Evolutionary conservation across 2,329 filamentous ascomycete genomes (phyloP), one percentile per base, ranked within the genome.

Genomic region (Aspergillus sp.): DNA sequence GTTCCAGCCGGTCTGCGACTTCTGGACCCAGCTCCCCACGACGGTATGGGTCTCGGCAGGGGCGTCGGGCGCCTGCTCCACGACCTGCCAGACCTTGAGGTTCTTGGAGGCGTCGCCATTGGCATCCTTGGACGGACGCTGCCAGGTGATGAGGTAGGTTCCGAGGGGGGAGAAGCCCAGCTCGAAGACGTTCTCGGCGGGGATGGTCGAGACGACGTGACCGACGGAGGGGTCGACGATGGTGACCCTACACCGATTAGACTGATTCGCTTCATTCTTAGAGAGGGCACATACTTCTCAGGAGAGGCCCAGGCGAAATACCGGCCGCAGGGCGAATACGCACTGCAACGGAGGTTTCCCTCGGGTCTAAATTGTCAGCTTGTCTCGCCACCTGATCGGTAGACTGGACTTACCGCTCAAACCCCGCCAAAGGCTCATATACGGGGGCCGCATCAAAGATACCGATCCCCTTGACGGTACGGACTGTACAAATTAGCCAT

Each of bases 231-330:
- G 83, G 72, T 97, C 90, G 65, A 95, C 81, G 60, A 97, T 86
- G 62, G 82, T 86, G 67, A 99, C 92, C 68, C 85, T 87, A 56
- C 24, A 7, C 16, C 16, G 17, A 14, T 42, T 42, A 42, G 40
- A 19, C 40, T 19, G 19, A 6, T 42, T 42, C 11, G 40, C 16
- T 24, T 9, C 22, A 14, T 19, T 6, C 6, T 17, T 19, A 11
- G 40, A 42, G 7, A 9, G 32, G 16, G 17, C 19, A 30, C 77
- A 59, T 76, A 84, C 83, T 79, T 76, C 65, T 96, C 90, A 58
- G 86, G 88, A 57, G 90, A 89, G 61, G 93, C 92, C 88, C 90
- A 99, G 59, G 91, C 92, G 76, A 96, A 95, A 79, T 92, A 99
- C 70, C 89, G 89, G 71, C 94, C 93, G 75, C 94, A 95, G 53